Evolutionary conservation across 2,329 filamentous ascomycete species (phyloP), one percentile per base, ranked within the genome.

Genomic region (Botrytis medusae): DNA sequence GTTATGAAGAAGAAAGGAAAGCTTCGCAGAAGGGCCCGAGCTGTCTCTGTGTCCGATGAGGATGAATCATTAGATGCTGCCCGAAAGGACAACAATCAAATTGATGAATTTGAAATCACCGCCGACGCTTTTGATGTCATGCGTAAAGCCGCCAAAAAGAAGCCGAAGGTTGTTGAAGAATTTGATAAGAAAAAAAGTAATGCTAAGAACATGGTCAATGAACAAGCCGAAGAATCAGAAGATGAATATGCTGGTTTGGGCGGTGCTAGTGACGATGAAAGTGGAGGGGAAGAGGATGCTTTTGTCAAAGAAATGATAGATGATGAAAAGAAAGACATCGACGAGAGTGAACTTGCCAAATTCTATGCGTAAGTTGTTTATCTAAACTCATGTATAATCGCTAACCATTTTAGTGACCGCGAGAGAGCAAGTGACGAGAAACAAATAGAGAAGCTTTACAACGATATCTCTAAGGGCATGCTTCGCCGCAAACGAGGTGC

Each of bases 181-280:
- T 97, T 94, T 78, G 88, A 97, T 83, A 93, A 92, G 82, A 95
- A 94, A 82, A 95, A 92, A 81, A 97, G 93, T 83, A 91, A 93
- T 80, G 95, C 95, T 0, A 94, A 91, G 79, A 91, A 92, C 37
- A 93, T 97, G 87, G 87, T 99, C 54, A 89, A 98, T 77, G 96
- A 98, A 77, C 94, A 97, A 81, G 95, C 96, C 74, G 93, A 97
- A 79, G 96, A 99, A 83, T 99, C 96, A 0, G 97, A 99, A 81
- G 96, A 99, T 81, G 96, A 99, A 82, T 99, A 98, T 81, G 95
- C 95, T 57, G 96, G 96, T 7, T 86, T 99, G 16, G 96, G 96
- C 77, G 96, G 96, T 75, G 92, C 86, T 18, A 95, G 95, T 82
- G 95, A 95, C 74, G 95, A 98, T 77, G 93, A 95, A 76, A 91